Evolutionary conservation across 2,329 filamentous ascomycete species (phyloP).

Genomic region (Paraphoma chrysanthemicola): DNA sequence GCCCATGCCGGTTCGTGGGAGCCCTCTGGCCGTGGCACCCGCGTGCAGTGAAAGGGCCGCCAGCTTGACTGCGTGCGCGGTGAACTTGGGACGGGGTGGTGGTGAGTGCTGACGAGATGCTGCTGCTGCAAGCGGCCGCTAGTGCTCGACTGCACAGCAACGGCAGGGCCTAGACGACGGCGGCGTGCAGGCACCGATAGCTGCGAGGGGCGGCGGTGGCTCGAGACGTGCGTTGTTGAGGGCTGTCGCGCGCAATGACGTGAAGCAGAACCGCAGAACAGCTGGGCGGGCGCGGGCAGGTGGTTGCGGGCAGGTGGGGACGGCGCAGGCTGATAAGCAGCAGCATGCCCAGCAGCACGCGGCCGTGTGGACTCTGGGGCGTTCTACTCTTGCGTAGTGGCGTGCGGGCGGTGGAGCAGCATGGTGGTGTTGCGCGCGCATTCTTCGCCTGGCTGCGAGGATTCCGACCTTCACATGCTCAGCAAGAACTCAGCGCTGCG

Average conservation of each 20-base stretch:
- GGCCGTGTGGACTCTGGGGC: conserved; percentile 4
- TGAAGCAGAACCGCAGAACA: conserved; percentile 5
- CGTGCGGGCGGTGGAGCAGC: background rate
- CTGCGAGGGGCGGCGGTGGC: background rate
- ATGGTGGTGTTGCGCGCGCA: background rate
- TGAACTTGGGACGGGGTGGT: background rate
- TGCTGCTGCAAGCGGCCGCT: background rate
- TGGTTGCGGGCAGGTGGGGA: background rate
- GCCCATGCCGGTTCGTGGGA: conserved; percentile 38
- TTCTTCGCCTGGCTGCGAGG: background rate
- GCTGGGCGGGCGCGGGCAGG: background rate
- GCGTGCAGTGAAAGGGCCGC: conserved; percentile 31
- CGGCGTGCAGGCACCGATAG: background rate
- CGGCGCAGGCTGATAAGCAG: conserved; percentile 17
- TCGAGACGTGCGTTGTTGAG: conserved; percentile 12
- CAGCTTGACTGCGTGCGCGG: conserved; percentile 29
- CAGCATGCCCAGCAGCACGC: conserved; percentile 17
- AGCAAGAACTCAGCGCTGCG: background rate
- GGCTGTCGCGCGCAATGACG: conserved; percentile 21
- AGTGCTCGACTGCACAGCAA: background rate
- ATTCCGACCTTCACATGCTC: conserved; percentile 6
- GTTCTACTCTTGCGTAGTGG: background rate
- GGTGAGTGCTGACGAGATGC: conserved; percentile 6
- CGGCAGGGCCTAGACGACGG: background rate
- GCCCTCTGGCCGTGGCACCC: conserved; percentile 32